Conservation (phyloP, 805 yeast species). For the Lipomyces oligophaga region DNA sequence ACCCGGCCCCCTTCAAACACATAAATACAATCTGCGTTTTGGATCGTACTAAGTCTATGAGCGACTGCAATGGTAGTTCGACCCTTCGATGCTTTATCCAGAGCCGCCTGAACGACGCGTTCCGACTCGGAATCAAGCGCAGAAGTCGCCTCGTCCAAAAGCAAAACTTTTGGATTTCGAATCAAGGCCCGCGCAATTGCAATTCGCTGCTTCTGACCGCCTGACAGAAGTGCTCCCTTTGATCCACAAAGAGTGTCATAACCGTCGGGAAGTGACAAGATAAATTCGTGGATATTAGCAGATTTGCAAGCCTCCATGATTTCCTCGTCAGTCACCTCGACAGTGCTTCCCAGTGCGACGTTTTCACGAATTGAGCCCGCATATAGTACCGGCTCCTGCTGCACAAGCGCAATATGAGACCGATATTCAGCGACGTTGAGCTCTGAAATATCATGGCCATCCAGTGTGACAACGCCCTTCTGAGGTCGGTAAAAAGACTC, state of each 20-base stretch:
- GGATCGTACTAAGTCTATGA: slow-evolving; percentile 62
- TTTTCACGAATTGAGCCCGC: slow-evolving; percentile 79
- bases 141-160: slow-evolving; percentile 57
- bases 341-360: slow-evolving; percentile 44
- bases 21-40: slow-evolving; percentile 50
- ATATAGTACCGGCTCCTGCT: slow-evolving; percentile 58
- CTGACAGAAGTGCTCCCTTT: slow-evolving; percentile 53
- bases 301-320: slow-evolving; percentile 44
- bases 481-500: slow-evolving; percentile 50
- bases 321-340: slow-evolving; percentile 39
- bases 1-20: slow-evolving; percentile 54
- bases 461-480: slow-evolving; percentile 49
- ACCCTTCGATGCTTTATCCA: slow-evolving; percentile 53
- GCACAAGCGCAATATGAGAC: slow-evolving; percentile 54
- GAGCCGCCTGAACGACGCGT: slow-evolving; percentile 60
- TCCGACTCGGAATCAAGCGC: slow-evolving; percentile 60
- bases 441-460: slow-evolving; percentile 49
- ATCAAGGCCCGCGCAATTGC: slow-evolving; percentile 63
- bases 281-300: slow-evolving; percentile 53
- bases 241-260: slow-evolving; percentile 50
- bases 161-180: slow-evolving; percentile 52
- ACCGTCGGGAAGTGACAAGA: slow-evolving; percentile 50
- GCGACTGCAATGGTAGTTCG: slow-evolving; percentile 75
- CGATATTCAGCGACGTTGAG: slow-evolving; percentile 52
- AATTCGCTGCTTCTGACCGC: slow-evolving; percentile 63